Evolutionary conservation across 306 rosid species (phyloP).

Genomic region (Astragalus glycyphyllos): DNA sequence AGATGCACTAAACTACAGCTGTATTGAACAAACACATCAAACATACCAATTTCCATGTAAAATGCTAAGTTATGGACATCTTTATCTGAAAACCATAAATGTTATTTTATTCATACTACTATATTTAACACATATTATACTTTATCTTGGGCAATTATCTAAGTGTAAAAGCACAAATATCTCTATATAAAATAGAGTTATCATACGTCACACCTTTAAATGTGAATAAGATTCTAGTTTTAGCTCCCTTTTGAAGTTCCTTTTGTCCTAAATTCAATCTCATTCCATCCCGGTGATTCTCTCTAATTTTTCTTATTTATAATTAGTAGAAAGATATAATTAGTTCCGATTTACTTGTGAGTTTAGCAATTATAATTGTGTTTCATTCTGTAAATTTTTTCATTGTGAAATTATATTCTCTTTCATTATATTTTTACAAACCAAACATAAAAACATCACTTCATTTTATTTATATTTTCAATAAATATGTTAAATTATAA

Average conservation of each 20-base stretch:
- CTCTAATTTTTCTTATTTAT: not conserved
- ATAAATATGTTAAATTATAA: not conserved
- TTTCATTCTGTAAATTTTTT: not conserved
- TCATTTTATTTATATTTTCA: not conserved
- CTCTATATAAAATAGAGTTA: too few relatives aligned
- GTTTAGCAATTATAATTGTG: not conserved
- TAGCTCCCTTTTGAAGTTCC: constrained; percentile 37
- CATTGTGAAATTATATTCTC: not conserved
- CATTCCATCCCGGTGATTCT: not conserved
- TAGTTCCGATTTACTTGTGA: not conserved
- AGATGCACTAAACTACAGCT: too few relatives aligned
- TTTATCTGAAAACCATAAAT: too few relatives aligned
- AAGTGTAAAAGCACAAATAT: too few relatives aligned
- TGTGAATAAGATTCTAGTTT: constrained; percentile 43
- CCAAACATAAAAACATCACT: not conserved
- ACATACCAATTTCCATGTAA: too few relatives aligned
- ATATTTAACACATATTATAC: too few relatives aligned
- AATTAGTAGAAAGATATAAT: not conserved
- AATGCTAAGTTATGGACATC: too few relatives aligned
- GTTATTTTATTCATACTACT: too few relatives aligned
- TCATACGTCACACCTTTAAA: too few relatives aligned
- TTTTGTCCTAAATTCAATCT: not conserved
- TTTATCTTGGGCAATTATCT: too few relatives aligned
- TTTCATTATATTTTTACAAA: not conserved
- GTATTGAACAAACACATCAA: too few relatives aligned